Percentiles rank a stretch among this genome's conserved stretches.
phyloP scores from a whole-genome alignment of 495 filamentous ascomycete species.

The Penicillium egyptiacum region DNA sequence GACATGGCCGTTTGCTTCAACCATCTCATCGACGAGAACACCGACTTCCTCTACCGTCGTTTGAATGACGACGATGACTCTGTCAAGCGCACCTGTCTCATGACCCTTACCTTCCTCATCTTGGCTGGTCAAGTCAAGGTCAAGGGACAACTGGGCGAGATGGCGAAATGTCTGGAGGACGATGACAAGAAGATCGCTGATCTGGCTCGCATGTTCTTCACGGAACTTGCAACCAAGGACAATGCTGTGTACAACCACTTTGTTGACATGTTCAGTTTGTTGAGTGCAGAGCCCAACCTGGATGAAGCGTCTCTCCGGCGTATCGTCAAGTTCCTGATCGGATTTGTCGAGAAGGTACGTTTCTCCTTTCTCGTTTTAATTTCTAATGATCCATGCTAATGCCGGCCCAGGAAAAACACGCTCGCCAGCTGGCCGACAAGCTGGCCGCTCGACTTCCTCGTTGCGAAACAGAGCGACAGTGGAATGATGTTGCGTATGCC shows the following conservation, averaged over 20 bases:
- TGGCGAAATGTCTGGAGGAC: conserved; percentile 98
- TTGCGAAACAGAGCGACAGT: conserved; percentile 91
- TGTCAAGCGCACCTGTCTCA: conserved; percentile 96
- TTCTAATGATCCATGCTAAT: conserved; percentile 7
- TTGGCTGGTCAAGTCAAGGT: conserved; percentile 98
- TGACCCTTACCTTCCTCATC: conserved; percentile 98
- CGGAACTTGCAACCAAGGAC: conserved; percentile 93
- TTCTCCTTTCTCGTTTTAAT: neutral
- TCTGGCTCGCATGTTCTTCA: conserved; percentile 97
- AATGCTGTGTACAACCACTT: conserved; percentile 99
- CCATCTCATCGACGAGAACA: conserved; percentile 98
- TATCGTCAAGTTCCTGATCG: conserved; percentile 88
- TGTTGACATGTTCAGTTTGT: conserved; percentile 95
- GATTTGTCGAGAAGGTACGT: conserved; percentile 94
- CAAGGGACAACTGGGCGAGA: conserved; percentile 98
- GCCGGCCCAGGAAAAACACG: conserved; percentile 81
- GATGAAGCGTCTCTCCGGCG: conserved; percentile 80
- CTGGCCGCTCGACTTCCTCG: conserved; percentile 81
- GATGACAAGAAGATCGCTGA: conserved; percentile 91
- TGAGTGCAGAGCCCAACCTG: conserved; percentile 77
- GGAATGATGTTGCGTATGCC: conserved; percentile 95
- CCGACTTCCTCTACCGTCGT: conserved; percentile 93
- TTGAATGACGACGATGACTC: conserved; percentile 84
- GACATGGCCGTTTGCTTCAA: conserved; percentile 99
- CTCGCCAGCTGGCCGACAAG: conserved; percentile 92